phyloP scores from a whole-genome alignment of 2,329 filamentous ascomycete genomes.

The Cladophialophora immunda region DNA sequence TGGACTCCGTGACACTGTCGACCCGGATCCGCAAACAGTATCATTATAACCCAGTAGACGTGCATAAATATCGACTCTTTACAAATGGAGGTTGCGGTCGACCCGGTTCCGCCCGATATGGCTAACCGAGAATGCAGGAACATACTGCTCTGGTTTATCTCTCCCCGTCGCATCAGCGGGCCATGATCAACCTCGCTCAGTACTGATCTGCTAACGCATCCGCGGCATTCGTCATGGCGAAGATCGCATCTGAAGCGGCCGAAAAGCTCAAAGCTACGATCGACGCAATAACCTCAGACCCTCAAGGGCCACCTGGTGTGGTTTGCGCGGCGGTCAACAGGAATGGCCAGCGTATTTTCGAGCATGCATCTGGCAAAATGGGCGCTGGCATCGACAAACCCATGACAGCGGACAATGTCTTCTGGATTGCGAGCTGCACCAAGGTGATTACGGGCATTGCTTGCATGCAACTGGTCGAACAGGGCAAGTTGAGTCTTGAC shows the following conservation, averaged over 20 bases:
- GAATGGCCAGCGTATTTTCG: slow-evolving; percentile 42
- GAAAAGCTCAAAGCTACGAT: slow-evolving; percentile 37
- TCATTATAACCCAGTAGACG: too few relatives aligned
- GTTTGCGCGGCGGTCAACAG: slow-evolving; percentile 43
- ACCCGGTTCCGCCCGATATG: too few relatives aligned
- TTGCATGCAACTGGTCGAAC: slow-evolving; percentile 67
- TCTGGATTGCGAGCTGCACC: slow-evolving; percentile 66
- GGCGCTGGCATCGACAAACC: slow-evolving; percentile 37
- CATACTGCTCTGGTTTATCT: too few relatives aligned
- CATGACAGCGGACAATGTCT: slow-evolving; percentile 44
- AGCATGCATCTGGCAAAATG: slow-evolving; percentile 42
- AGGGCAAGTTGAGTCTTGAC: slow-evolving; percentile 59
- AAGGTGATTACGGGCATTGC: slow-evolving; percentile 64
- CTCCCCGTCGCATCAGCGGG: too few relatives aligned
- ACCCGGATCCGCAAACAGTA: too few relatives aligned
- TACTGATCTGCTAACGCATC: too few relatives aligned
- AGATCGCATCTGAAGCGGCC: slow-evolving; percentile 34
- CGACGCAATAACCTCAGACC: slow-evolving; percentile 36
- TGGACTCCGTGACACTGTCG: too few relatives aligned
- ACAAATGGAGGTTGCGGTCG: too few relatives aligned
- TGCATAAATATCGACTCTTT: too few relatives aligned
- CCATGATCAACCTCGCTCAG: too few relatives aligned
- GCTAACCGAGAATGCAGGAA: too few relatives aligned
- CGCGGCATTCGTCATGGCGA: too few relatives aligned
- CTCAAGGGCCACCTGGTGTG: slow-evolving; percentile 37